Conservation (phyloP, 2,329 filamentous ascomycete genomes). For the Aspergillus tanneri region DNA sequence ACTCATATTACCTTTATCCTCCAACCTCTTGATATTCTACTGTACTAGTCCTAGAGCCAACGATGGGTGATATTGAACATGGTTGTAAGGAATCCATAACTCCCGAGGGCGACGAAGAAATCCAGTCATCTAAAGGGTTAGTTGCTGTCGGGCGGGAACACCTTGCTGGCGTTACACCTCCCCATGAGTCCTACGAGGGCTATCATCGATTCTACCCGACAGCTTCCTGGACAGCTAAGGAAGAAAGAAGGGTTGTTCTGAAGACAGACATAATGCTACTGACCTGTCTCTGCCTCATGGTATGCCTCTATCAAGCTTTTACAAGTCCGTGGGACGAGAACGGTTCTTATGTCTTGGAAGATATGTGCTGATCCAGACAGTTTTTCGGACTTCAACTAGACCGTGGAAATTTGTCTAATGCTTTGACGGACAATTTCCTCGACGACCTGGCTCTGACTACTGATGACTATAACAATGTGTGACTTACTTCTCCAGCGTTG, state of each 20-base stretch:
- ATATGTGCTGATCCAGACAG: constrained; percentile 11
- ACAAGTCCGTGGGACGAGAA: background rate
- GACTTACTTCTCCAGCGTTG: background rate
- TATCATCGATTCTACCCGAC: constrained; percentile 27
- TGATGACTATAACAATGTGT: constrained; percentile 41
- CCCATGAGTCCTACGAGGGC: constrained; percentile 31
- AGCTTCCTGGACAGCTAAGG: constrained; percentile 33
- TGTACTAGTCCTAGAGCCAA: background rate
- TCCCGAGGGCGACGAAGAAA: constrained; percentile 7
- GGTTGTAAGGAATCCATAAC: constrained; percentile 13
- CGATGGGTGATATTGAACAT: constrained; percentile 25
- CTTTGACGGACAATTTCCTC: constrained; percentile 39
- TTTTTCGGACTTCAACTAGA: constrained; percentile 37
- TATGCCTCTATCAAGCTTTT: constrained; percentile 6
- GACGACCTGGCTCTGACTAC: constrained; percentile 34
- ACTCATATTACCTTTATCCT: too few relatives aligned
- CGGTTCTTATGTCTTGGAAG: too few relatives aligned
- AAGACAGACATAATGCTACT: constrained; percentile 40
- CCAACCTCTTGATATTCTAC: too few relatives aligned
- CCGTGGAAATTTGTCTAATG: constrained; percentile 37
- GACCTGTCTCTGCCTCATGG: constrained; percentile 25
- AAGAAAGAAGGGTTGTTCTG: constrained; percentile 48
- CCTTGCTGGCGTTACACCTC: constrained; percentile 27
- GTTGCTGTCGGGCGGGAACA: constrained; percentile 25
- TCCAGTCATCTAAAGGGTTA: constrained; percentile 14